Evolutionary conservation across 1,139 yeast genomes (phyloP), one percentile per base, ranked within the genome.

Genomic region (Candida tetrigidarum): DNA sequence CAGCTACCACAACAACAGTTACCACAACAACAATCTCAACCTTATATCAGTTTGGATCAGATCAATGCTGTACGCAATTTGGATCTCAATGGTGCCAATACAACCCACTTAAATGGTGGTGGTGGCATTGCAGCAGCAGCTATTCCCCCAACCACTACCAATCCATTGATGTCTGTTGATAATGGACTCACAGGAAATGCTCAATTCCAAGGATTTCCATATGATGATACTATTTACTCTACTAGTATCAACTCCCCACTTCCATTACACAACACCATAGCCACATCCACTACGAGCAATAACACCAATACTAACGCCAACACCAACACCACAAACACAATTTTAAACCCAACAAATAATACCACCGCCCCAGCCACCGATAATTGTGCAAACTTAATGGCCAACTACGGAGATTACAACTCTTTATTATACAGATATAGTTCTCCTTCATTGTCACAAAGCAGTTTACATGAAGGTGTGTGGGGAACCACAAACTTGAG

Each of bases 141-240:
- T n/a, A n/a, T n/a, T n/a, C n/a, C n/a, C 3, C 9, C 36, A 11
- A 8, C 34, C 9, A 16, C 36, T 22, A 16, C 15, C 6, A 23
- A 30, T 29, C 22, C 47, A 23, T 26, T 25, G n/a, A 28, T 34
- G 11, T 11, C 36, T 9, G 18, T 27, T 35, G 34, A 34, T 34
- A 26, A 15, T 34, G 29, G 49, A 35, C 32, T 44, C 16, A 20
- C 37, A 10, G 38, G 23, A 19, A 38, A 25, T n/a, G 14, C 36
- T 8, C 47, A 44, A 23, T 36, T 46, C 25, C 48, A 45, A 40
- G 59, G 59, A 19, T 59, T 60, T 29, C 60, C 66, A 2, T 61
- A 59, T 43, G 64, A 58, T 36, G 66, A 60, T 40, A 51, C 49
- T 22, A 49, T 55, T 15, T 60, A 59, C 46, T 48, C 53, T 28